phyloP scores from a whole-genome alignment of 2,329 filamentous ascomycete species.

The Aureobasidium leucospermi region DNA sequence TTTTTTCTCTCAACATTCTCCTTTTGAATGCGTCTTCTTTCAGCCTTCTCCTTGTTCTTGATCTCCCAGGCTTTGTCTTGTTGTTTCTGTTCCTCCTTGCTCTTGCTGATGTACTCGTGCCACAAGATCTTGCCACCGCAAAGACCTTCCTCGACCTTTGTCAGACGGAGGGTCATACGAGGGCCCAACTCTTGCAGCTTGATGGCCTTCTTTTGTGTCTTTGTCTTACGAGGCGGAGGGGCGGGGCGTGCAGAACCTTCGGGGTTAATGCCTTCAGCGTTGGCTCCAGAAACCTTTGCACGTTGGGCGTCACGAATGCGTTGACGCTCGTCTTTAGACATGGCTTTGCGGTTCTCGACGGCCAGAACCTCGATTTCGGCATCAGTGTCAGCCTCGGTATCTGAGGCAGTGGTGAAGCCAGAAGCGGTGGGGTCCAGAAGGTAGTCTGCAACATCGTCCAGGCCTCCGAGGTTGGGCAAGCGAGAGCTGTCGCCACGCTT shows the following conservation, averaged over 20 bases:
- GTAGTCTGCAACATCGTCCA: slow-evolving; percentile 92
- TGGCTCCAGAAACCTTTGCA: slow-evolving; percentile 12
- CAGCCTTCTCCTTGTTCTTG: slow-evolving; percentile 71
- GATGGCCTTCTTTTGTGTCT: slow-evolving; percentile 76
- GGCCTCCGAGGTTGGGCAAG: slow-evolving; percentile 80
- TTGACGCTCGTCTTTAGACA: slow-evolving; percentile 47
- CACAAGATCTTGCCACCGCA: slow-evolving; percentile 90
- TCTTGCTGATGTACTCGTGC: slow-evolving; percentile 92
- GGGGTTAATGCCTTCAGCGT: slow-evolving; percentile 16
- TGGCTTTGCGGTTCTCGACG: slow-evolving; percentile 53
- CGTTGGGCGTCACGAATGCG: slow-evolving; percentile 25
- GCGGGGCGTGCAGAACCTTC: slow-evolving; percentile 24
- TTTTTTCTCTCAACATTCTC: slow-evolving; percentile 86
- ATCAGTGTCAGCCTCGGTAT: slow-evolving; percentile 88
- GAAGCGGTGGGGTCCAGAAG: slow-evolving; percentile 71
- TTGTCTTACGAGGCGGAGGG: slow-evolving; percentile 29
- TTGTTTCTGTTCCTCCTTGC: slow-evolving; percentile 65
- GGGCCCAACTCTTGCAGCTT: slow-evolving; percentile 90
- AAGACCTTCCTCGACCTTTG: slow-evolving; percentile 92
- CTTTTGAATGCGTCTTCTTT: slow-evolving; percentile 71
- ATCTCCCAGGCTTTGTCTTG: slow-evolving; percentile 79
- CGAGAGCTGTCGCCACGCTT: slow-evolving; percentile 44
- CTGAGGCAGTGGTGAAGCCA: slow-evolving; percentile 87
- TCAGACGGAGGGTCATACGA: slow-evolving; percentile 77
- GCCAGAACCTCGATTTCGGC: slow-evolving; percentile 82